These are phyloP conservation scores for Geotrichum europaeum DNA, from an alignment of 1,139 yeast genomes.

Conservation along the genomic window DNA sequence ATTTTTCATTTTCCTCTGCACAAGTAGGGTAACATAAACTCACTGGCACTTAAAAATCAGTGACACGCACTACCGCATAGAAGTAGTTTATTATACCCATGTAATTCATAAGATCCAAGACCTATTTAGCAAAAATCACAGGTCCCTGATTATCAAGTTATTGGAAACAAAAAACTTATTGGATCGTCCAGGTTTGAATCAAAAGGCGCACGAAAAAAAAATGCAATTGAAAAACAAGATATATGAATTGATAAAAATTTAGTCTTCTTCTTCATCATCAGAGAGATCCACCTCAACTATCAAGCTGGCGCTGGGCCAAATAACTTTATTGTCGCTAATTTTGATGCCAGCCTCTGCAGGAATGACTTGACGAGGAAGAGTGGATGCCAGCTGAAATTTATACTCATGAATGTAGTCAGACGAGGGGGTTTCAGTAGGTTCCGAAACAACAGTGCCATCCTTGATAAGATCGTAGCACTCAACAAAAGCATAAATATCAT, in stretches of 20 bases:
- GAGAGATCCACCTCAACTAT: conserved; percentile 43
- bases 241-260: not conserved
- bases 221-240: not conserved
- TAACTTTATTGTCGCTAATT: conserved; percentile 40
- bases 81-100: not conserved
- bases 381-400: conserved; percentile 45
- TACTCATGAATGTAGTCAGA: conserved; percentile 41
- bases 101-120: not conserved
- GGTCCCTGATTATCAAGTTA: no score
- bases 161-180: not conserved
- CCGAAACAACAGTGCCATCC: conserved; percentile 13
- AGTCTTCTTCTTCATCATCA: conserved; percentile 32
- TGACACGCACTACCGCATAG: not conserved
- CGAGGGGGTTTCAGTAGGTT: conserved; percentile 30
- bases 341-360: conserved; percentile 26
- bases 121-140: not conserved
- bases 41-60: not conserved
- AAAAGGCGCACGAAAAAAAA: not conserved
- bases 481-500: conserved; percentile 60
- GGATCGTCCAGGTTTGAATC: not conserved
- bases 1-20: not conserved
- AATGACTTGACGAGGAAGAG: conserved; percentile 52
- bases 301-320: conserved; percentile 59
- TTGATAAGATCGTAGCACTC: conserved; percentile 38
- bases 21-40: not conserved